Evolutionary conservation across 208 protist genomes (phyloP).

Genomic region (Acanthamoeba lenticulata): DNA sequence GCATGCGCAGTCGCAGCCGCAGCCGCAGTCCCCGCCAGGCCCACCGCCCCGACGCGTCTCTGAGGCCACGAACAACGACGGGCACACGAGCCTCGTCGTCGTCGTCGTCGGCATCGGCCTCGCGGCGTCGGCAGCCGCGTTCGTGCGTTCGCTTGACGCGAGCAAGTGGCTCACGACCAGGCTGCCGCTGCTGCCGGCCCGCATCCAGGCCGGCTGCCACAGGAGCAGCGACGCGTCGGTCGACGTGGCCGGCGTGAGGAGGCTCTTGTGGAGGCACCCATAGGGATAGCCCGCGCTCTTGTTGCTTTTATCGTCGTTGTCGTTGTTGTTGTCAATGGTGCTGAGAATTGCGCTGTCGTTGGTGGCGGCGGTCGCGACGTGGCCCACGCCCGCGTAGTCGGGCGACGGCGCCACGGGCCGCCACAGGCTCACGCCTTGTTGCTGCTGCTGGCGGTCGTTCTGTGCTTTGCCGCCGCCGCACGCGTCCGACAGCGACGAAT

Average conservation of each 20-base stretch:
- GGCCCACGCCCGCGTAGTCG: neutral
- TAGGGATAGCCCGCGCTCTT: neutral
- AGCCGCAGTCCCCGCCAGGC: too few relatives aligned
- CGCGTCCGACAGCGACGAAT: neutral
- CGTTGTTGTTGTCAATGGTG: too few relatives aligned
- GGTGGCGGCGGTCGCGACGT: neutral
- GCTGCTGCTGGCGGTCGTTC: too few relatives aligned
- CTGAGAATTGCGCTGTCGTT: too few relatives aligned
- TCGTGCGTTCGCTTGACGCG: neutral
- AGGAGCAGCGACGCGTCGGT: neutral
- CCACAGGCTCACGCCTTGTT: neutral
- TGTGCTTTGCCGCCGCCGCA: too few relatives aligned
- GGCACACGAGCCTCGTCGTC: neutral
- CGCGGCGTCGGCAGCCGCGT: neutral
- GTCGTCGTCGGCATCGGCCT: neutral
- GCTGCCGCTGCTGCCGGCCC: neutral
- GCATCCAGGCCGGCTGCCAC: neutral
- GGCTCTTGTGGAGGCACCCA: conserved; percentile 1
- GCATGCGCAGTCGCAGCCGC: too few relatives aligned
- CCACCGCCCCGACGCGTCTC: neutral
- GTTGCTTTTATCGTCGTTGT: too few relatives aligned
- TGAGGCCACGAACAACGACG: neutral
- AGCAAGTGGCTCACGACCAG: neutral
- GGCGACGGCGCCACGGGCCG: neutral
- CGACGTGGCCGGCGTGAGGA: neutral